Evolutionary conservation across 805 yeast genomes (phyloP).

Genomic region (Ogataea haglerorum): DNA sequence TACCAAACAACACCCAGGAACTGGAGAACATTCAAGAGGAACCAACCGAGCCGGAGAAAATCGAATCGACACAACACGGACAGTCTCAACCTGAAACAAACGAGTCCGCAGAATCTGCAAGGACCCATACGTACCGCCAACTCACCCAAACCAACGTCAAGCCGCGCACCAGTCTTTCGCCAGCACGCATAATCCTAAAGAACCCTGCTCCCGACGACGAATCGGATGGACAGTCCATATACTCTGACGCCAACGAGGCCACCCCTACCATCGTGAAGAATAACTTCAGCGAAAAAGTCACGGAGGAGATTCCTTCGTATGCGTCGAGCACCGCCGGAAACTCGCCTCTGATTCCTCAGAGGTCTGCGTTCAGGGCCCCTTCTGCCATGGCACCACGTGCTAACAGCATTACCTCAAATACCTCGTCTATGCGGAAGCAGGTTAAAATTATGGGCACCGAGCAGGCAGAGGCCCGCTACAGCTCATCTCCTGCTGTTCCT

Average conservation of each 20-base stretch:
- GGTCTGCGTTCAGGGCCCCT: constrained; percentile 12
- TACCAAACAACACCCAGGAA: constrained; percentile 3
- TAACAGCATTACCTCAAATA: constrained; percentile 20
- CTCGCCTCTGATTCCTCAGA: constrained; percentile 19
- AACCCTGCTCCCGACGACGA: constrained; percentile 12
- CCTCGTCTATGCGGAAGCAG: constrained; percentile 21
- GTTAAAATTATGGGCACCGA: constrained; percentile 21
- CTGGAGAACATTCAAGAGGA: constrained; percentile 26
- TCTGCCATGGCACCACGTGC: constrained; percentile 11
- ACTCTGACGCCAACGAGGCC: constrained; percentile 28
- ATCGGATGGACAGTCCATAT: constrained; percentile 21
- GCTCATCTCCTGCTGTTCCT: not conserved
- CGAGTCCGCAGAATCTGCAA: constrained; percentile 4
- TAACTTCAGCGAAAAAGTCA: constrained; percentile 22
- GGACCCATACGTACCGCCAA: constrained; percentile 17
- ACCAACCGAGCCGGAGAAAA: constrained; percentile 11
- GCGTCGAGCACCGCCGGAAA: constrained; percentile 11
- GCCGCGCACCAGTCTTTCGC: constrained; percentile 11
- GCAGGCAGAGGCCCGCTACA: constrained; percentile 5
- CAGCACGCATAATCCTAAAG: constrained; percentile 24
- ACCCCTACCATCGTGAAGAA: not conserved
- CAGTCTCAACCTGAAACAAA: not conserved
- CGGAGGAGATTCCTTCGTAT: constrained; percentile 23
- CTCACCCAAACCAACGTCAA: constrained; percentile 13
- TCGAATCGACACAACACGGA: constrained; percentile 1